Percentiles rank a stretch among this genome's conserved stretches.
phyloP scores from a whole-genome alignment of 2,329 filamentous ascomycete species.

The Microdochium nivale region DNA sequence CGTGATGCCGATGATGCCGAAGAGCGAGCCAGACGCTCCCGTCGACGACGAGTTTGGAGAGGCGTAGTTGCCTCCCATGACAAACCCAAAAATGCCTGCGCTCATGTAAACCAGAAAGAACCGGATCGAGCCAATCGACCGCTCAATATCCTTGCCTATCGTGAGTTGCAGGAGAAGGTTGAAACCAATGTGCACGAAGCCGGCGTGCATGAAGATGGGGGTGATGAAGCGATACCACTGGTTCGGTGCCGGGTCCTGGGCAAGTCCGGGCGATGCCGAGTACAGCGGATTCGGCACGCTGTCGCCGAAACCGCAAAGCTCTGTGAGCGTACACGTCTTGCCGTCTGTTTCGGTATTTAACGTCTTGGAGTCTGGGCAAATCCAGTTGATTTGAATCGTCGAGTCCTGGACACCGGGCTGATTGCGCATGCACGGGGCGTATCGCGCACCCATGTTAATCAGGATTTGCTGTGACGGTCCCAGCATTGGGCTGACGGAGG shows the following conservation, averaged over 20 bases:
- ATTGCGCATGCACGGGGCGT: conserved; percentile 90
- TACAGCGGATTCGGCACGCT: conserved; percentile 62
- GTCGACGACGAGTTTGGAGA: conserved; percentile 73
- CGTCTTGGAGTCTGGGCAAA: conserved; percentile 73
- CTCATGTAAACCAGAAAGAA: conserved; percentile 87
- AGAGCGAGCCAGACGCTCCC: conserved; percentile 83
- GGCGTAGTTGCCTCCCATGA: conserved; percentile 90
- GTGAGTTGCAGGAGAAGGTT: conserved; percentile 89
- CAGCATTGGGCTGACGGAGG: conserved; percentile 93
- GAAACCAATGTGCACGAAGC: conserved; percentile 90
- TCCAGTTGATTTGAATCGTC: conserved; percentile 47
- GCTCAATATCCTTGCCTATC: conserved; percentile 86
- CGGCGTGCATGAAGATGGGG: conserved; percentile 92
- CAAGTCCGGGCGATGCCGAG: conserved; percentile 30
- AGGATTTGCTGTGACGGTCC: conserved; percentile 83
- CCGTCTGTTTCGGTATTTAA: conserved; percentile 34
- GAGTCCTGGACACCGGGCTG: conserved; percentile 54
- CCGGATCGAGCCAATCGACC: conserved; percentile 76
- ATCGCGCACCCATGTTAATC: conserved; percentile 95
- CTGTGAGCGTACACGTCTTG: conserved; percentile 62
- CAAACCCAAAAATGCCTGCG: conserved; percentile 90
- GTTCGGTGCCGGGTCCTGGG: conserved; percentile 58
- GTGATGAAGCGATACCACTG: conserved; percentile 97
- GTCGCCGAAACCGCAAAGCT: conserved; percentile 71
- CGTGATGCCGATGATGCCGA: conserved; percentile 82